Evolutionary conservation across 768 basidiomycete genomes (phyloP).

Genomic region (Artomyces pyxidatus): DNA sequence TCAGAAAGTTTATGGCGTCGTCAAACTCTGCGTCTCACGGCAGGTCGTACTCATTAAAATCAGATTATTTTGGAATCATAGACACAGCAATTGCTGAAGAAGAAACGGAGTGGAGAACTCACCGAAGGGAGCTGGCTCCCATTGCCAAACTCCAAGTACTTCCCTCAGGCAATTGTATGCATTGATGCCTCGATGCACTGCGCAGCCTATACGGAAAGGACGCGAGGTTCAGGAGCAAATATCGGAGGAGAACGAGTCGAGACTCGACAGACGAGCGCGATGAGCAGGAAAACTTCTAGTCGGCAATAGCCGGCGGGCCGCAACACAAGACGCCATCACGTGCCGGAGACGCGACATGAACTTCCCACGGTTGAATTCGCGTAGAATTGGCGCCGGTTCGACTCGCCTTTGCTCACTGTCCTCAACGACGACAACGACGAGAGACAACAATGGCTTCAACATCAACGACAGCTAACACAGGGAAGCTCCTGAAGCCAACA

Average conservation of each 20-base stretch:
- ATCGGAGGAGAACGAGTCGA: too few species aligned
- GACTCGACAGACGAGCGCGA: too few species aligned
- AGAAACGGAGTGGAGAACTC: neutral
- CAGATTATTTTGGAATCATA: conserved; percentile 21
- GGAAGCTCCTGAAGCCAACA: neutral
- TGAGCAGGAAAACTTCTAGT: too few species aligned
- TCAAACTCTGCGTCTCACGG: conserved; percentile 17
- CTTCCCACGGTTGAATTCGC: conserved; percentile 3
- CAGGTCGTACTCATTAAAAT: conserved; percentile 27
- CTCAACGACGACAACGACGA: neutral
- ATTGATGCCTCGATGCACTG: too few species aligned
- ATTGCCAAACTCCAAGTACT: too few species aligned
- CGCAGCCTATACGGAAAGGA: too few species aligned
- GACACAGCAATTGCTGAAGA: conserved; percentile 6
- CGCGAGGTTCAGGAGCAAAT: too few species aligned
- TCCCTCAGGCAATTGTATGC: too few species aligned
- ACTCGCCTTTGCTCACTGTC: neutral
- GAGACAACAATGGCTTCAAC: neutral
- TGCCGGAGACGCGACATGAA: neutral
- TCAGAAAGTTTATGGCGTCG: conserved; percentile 7
- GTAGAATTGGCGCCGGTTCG: neutral
- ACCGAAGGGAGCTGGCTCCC: neutral
- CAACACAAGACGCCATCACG: neutral
- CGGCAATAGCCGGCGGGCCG: too few species aligned
- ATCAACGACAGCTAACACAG: neutral